Percentiles rank a stretch among this genome's conserved stretches.
These are phyloP conservation scores for Apiotrichum veenhuisii DNA, from an alignment of 1,284 basidiomycete genomes.

Conservation along the genomic window DNA sequence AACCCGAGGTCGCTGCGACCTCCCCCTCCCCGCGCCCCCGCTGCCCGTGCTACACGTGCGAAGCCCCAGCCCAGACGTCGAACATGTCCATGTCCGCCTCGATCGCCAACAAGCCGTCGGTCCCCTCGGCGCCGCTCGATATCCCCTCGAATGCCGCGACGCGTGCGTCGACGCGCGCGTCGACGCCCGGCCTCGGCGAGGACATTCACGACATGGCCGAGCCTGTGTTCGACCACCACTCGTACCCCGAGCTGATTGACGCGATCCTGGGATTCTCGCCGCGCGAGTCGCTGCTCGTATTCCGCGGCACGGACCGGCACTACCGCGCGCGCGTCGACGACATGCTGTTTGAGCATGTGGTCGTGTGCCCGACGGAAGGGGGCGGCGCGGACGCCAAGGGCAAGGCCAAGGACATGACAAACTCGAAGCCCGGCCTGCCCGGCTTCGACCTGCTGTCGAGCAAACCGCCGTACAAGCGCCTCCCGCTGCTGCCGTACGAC, in stretches of 20 bases:
- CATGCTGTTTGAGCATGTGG: conserved; percentile 2
- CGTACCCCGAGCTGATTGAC: conserved; percentile 3
- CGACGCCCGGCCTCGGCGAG: background rate
- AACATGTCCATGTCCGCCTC: too few species aligned
- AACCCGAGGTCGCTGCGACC: background rate
- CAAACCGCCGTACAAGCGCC: background rate
- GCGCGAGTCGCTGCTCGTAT: background rate
- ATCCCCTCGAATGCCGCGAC: background rate
- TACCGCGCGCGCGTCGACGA: conserved; percentile 2
- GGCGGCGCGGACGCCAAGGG: background rate
- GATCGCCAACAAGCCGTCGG: too few species aligned
- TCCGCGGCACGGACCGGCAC: conserved; percentile 1
- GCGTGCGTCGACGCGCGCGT: background rate
- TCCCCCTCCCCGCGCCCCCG: too few species aligned
- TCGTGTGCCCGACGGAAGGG: background rate
- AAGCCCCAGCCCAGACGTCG: too few species aligned
- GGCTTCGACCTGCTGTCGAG: background rate
- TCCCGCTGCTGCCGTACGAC: conserved; percentile 2
- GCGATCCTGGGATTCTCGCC: background rate
- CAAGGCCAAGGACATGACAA: background rate
- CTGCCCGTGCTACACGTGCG: too few species aligned
- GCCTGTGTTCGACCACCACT: conserved; percentile 3
- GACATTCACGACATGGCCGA: conserved; percentile 5
- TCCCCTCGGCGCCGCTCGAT: background rate
- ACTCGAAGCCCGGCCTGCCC: background rate